These are phyloP conservation scores for Casuarina equisetifolia DNA, from an alignment of 306 rosid genomes.

Conservation along the genomic window DNA sequence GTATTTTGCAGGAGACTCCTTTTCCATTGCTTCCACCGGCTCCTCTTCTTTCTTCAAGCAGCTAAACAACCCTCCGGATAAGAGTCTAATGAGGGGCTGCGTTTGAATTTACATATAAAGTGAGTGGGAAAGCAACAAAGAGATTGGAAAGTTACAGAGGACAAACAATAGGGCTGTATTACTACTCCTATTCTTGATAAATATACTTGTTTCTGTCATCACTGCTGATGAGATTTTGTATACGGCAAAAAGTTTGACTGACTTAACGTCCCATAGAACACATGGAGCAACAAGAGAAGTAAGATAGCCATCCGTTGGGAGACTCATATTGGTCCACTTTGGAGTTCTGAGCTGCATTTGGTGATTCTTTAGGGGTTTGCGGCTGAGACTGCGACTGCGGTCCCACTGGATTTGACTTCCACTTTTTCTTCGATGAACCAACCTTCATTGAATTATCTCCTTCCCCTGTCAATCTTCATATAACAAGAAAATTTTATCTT, in stretches of 20 bases:
- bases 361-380: constrained; percentile 23
- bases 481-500: not conserved
- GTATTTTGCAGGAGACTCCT: not conserved
- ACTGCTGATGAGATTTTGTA: not conserved
- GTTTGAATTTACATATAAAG: not conserved
- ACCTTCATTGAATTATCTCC: constrained; percentile 36
- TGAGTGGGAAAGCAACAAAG: not conserved
- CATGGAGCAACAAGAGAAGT: constrained; percentile 53
- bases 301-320: constrained; percentile 42
- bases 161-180: not conserved
- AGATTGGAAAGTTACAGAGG: not conserved
- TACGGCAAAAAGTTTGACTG: constrained; percentile 9
- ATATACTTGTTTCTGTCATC: constrained; percentile 13
- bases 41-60: not conserved
- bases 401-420: not conserved
- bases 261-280: constrained; percentile 25
- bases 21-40: not conserved
- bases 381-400: not conserved
- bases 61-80: constrained; percentile 18
- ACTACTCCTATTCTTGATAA: constrained; percentile 5
- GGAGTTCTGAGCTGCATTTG: constrained; percentile 22
- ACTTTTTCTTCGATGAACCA: constrained; percentile 28
- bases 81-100: not conserved
- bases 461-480: constrained; percentile 50
- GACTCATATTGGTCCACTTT: constrained; percentile 12